Evolutionary conservation across 2,329 filamentous ascomycete genomes (phyloP).

Genomic region (Fusarium phyllophilum): DNA sequence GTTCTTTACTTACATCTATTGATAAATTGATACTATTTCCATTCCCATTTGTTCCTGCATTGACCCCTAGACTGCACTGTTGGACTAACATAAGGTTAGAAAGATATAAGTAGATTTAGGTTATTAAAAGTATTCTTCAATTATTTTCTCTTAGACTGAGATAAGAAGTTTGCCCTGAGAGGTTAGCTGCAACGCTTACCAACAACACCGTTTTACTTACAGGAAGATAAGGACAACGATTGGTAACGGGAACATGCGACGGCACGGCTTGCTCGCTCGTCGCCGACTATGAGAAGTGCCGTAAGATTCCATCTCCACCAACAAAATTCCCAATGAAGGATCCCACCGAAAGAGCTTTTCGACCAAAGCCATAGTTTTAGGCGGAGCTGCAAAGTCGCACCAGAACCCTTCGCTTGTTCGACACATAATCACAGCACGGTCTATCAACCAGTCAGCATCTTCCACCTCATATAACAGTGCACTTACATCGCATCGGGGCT

Average conservation of each 20-base stretch:
- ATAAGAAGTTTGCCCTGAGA: neutral
- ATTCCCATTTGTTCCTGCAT: too few relatives aligned
- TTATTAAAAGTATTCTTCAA: too few relatives aligned
- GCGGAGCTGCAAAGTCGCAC: conserved; percentile 10
- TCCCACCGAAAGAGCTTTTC: neutral
- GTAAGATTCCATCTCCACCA: neutral
- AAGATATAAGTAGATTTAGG: too few relatives aligned
- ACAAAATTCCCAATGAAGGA: neutral
- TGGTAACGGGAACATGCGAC: neutral
- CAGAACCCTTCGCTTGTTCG: conserved; percentile 15
- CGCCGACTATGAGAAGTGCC: neutral
- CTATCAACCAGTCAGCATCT: neutral
- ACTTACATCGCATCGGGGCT: neutral
- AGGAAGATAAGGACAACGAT: neutral
- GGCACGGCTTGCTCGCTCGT: neutral
- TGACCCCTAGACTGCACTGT: too few relatives aligned
- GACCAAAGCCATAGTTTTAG: neutral
- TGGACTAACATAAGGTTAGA: too few relatives aligned
- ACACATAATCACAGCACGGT: conserved; percentile 1
- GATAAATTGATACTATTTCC: too few relatives aligned
- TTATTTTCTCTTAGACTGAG: too few relatives aligned
- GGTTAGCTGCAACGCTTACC: too few relatives aligned
- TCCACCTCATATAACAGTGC: accelerated
- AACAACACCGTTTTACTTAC: neutral
- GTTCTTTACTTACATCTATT: too few relatives aligned